Evolutionary conservation across 371 early-diverging fungal species (phyloP), one percentile per base, ranked within the genome.

Genomic region (Conidiobolus incongruus): DNA sequence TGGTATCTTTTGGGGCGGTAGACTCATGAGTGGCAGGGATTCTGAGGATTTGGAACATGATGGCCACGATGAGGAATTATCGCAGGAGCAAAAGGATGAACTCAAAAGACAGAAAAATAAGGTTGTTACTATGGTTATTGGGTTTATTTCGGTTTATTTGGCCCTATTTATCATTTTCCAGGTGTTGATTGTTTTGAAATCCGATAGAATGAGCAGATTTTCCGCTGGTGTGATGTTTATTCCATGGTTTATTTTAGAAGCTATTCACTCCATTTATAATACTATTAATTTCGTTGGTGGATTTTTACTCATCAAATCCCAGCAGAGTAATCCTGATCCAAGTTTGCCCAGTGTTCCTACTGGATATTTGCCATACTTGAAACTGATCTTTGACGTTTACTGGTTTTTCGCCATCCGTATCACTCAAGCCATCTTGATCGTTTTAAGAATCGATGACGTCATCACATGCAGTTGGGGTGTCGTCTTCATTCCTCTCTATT

Each of bases 401-500:
- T 75, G 72, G 72, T 65, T 66, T 52, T 59, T 58, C 19, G 52
- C 52, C 0, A 46, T 77, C 16, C 68, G 83, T 12, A 19, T 79
- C 13, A 39, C 54, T 20, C 58, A 66, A 41, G 63, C 65, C 26
- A 47, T 77, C 10, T 54, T 87, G 20, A 56, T 87, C 4, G 59
- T 68, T 22, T 48, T 70, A 16, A 68, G 71, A 30, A 59, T 79
- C 45, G 70, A 76, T 54, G 52, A 55, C 8, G 35, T 56, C 11
- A 59, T 69, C 40, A 54, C 50, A 7, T 66, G 63, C 47, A 66
- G 68, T n/a, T 82, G 83, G 85, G 71, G 52, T 0, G 41, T 79
- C n/a, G 66, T 81, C 10, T 87, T 90, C 52, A 66, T 74, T 16
- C 91, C 91, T 0, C 47, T 71, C 8, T 86, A 81, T 50, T 49